Base-by-base conservation (phyloP, 2,329 filamentous ascomycete genomes). In the Fusarium sublunatum region DNA sequence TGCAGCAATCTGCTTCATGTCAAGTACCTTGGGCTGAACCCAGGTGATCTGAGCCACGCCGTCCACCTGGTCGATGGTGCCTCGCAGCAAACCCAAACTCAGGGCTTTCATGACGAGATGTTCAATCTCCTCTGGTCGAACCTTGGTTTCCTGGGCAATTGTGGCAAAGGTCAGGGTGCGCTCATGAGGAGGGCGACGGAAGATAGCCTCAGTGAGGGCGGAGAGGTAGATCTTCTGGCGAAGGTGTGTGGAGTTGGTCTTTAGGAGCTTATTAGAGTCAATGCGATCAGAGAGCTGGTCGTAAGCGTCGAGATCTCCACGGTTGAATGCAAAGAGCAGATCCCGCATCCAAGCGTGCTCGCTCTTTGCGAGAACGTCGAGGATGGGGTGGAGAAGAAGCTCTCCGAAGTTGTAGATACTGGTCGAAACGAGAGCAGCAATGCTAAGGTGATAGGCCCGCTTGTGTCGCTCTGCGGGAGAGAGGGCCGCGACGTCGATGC, bases 341-440 rank as follows among this genome's bases (percentile, higher is more conserved):
- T 97, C 91, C 64, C 93, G 91, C 64, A 99, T 86, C 95, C 95
- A 99, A 47, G 88, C 83, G 75, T 89, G 85, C 24, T 90, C 88
- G 70, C 89, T 87, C 72, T 83, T 83, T 24, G 76, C 74, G 48
- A 99, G 86, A 19, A 91, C 89, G 74, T 97, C 91, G 64, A 99
- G 88, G 73, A 99, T 96, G 4, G 95, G 95, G 76, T 99, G 95
- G 68, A 99, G 86, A 29, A 99, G 87, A n/a, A 99, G 89, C 82
- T 99, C 95, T 77, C 95, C 95, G 71, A 99, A 99, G 83, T 99
- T 99, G 87, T 99, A 98, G 81, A 98, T 99, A 72, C 88, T 92
- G 73, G 94, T 91, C 46, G 93, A 97, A 35, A 97, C 91, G 8
- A 99, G 85, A 9, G 95, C 95, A 26, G 95, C 93, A 50, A 98